A percentile compares a stretch with the other conserved stretches of the same genome.
phyloP scores from a whole-genome alignment of 306 rosid genomes.

The Fragaria nilgerrensis region DNA sequence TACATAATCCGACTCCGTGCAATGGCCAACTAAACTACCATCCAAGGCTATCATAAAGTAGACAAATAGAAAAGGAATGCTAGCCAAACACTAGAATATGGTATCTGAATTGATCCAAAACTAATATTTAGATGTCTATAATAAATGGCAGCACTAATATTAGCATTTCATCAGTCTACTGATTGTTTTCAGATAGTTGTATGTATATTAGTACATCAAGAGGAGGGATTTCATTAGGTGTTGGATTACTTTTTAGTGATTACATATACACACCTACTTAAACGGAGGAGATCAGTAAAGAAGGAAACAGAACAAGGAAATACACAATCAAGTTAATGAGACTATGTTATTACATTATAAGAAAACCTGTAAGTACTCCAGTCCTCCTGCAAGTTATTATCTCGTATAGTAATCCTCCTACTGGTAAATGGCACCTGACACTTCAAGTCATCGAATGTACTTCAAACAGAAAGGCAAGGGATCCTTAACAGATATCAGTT shows the following conservation, averaged over 20 bases:
- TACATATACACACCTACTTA: background rate
- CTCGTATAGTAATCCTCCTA: background rate
- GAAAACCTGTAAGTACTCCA: too few species aligned
- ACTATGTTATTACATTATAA: background rate
- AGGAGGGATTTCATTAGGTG: background rate
- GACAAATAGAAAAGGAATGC: background rate
- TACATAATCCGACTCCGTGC: background rate
- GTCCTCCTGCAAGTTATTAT: background rate
- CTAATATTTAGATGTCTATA: background rate
- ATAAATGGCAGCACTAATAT: background rate
- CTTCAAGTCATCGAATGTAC: background rate
- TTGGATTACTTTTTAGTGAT: background rate
- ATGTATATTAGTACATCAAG: background rate
- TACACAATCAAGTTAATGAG: background rate
- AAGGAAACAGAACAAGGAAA: background rate
- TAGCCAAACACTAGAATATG: background rate
- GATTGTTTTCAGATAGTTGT: background rate
- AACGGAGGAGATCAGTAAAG: background rate
- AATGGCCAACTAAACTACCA: background rate
- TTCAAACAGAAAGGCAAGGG: background rate
- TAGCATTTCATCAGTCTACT: constrained; percentile 2
- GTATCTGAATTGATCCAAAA: background rate
- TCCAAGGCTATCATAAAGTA: background rate
- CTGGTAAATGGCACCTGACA: background rate
- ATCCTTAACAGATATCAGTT: background rate